Conservation (phyloP, 768 basidiomycete genomes). For the Pulveroboletus ravenelii region DNA sequence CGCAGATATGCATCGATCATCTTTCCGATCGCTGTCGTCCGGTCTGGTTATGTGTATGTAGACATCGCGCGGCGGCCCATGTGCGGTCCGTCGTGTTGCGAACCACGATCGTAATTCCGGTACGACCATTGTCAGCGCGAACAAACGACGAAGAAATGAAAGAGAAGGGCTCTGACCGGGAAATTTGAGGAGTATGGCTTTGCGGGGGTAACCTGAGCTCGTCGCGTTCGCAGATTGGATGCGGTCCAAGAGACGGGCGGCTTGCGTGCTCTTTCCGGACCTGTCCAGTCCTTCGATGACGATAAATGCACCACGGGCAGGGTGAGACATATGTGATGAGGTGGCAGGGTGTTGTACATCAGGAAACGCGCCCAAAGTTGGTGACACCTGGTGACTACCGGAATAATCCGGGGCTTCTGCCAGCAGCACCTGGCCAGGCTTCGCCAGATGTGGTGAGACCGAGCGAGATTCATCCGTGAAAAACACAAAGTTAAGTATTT, state of each 20-base stretch:
- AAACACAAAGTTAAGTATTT: no score
- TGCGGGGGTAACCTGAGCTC: slow-evolving; percentile 1
- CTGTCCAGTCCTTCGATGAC: slow-evolving; percentile 95
- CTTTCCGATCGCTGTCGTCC: slow-evolving; percentile 84
- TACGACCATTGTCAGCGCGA: no score
- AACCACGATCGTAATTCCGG: no score
- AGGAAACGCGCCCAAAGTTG: no score
- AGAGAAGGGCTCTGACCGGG: slow-evolving; percentile 60
- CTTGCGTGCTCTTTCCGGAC: slow-evolving; percentile 92
- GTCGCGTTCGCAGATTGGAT: slow-evolving; percentile 35
- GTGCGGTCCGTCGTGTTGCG: not conserved
- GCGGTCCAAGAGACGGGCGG: slow-evolving; percentile 50
- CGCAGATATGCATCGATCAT: slow-evolving; percentile 93
- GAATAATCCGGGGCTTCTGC: no score
- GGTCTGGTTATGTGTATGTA: slow-evolving; percentile 46
- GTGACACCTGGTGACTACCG: no score
- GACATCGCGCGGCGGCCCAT: not conserved
- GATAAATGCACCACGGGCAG: slow-evolving; percentile 70
- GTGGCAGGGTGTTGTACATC: no score
- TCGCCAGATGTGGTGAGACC: no score
- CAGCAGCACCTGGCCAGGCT: no score
- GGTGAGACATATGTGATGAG: slow-evolving; percentile 1
- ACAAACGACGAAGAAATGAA: no score
- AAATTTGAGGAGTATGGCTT: slow-evolving; percentile 71
- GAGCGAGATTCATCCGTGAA: no score